Percentiles rank a stretch among this genome's conserved stretches.
Conservation (phyloP, 1,139 yeast genomes). For the Kodamaea plutei region DNA sequence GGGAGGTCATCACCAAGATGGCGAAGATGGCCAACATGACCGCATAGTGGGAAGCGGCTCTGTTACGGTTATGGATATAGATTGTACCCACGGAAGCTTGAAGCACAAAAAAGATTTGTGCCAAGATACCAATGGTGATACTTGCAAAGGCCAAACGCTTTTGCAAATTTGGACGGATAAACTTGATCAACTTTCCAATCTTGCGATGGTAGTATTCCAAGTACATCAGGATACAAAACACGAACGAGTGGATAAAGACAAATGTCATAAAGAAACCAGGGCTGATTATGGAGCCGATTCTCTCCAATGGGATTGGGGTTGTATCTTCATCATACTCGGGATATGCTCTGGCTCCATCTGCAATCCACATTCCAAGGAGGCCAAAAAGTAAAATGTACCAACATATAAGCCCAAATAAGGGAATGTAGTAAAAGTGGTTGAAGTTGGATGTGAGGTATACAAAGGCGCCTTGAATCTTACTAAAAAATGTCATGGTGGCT, state of each 20-base stretch:
- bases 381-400: slow-evolving; percentile 26
- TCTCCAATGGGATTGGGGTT: slow-evolving; percentile 21
- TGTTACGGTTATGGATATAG: slow-evolving; percentile 16
- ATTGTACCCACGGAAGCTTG: slow-evolving; percentile 22
- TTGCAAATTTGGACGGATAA: slow-evolving; percentile 25
- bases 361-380: slow-evolving; percentile 23
- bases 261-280: slow-evolving; percentile 25
- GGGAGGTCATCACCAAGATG: slow-evolving; percentile 17
- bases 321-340: slow-evolving; percentile 16
- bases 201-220: slow-evolving; percentile 29
- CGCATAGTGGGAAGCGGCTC: slow-evolving; percentile 23
- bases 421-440: slow-evolving; percentile 26
- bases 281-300: slow-evolving; percentile 25
- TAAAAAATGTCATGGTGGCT: too few species aligned
- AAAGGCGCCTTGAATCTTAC: slow-evolving; percentile 12
- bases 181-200: slow-evolving; percentile 30
- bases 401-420: slow-evolving; percentile 25
- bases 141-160: slow-evolving; percentile 26
- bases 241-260: slow-evolving; percentile 22
- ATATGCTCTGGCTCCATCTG: slow-evolving; percentile 18
- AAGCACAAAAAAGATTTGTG: slow-evolving; percentile 23
- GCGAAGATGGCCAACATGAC: slow-evolving; percentile 26
- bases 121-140: slow-evolving; percentile 21
- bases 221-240: slow-evolving; percentile 25
- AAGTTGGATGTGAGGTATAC: slow-evolving; percentile 20